A percentile compares a stretch with the other conserved stretches of the same genome.
phyloP scores from a whole-genome alignment of 139 green algal species.

The Penium margaritaceum region DNA sequence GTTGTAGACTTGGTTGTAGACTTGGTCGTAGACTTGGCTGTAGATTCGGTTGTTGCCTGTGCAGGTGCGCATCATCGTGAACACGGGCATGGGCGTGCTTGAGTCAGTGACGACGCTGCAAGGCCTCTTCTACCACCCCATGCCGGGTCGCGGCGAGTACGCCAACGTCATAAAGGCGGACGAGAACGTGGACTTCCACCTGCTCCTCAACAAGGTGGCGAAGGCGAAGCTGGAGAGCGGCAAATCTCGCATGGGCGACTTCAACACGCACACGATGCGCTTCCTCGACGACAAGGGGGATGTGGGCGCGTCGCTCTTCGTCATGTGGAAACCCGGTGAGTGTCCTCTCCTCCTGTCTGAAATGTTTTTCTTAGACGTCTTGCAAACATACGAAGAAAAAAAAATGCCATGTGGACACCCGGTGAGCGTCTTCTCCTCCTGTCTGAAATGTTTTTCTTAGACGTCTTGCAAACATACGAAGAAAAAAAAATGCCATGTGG shows the following conservation, averaged over 20 bases:
- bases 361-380: too few species aligned
- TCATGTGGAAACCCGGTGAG: conserved; percentile 43
- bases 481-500: too few species aligned
- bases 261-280: conserved; percentile 19
- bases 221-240: conserved; percentile 1
- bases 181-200: conserved; percentile 37
- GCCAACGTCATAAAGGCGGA: conserved; percentile 31
- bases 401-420: too few species aligned
- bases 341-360: conserved; percentile 4
- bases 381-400: too few species aligned
- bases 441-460: too few species aligned
- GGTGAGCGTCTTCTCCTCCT: too few species aligned
- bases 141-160: conserved; percentile 32
- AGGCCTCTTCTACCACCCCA: conserved; percentile 14
- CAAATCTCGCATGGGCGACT: conserved; percentile 14
- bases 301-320: conserved; percentile 26
- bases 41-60: too few species aligned
- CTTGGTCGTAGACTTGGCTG: too few species aligned
- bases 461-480: too few species aligned
- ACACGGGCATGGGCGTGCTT: conserved; percentile 33
- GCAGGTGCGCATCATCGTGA: conserved; percentile 34
- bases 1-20: too few species aligned
- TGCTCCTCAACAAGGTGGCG: conserved; percentile 28
- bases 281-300: conserved; percentile 17
- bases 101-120: conserved; percentile 38